Evolutionary conservation across 2,329 filamentous ascomycete genomes (phyloP).

Genomic region (Pseudocercospora crystallina): DNA sequence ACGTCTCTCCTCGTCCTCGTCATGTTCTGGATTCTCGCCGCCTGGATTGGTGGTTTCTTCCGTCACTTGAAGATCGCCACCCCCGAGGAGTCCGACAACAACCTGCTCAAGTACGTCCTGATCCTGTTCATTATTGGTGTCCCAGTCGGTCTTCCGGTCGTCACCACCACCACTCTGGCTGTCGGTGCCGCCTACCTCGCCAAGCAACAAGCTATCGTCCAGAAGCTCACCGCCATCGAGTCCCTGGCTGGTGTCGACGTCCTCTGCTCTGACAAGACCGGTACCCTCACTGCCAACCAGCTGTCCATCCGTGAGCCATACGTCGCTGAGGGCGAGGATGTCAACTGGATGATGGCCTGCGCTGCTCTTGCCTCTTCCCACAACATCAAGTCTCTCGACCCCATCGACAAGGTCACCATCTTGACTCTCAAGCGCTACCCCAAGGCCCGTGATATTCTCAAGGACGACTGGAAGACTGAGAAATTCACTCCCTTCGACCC

Average conservation of each 20-base stretch:
- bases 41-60: slow-evolving; percentile 80
- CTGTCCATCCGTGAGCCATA: slow-evolving; percentile 75
- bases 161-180: slow-evolving; percentile 74
- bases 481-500: slow-evolving; percentile 78
- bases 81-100: slow-evolving; percentile 58
- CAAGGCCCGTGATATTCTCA: slow-evolving; percentile 73
- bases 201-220: slow-evolving; percentile 75
- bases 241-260: slow-evolving; percentile 74
- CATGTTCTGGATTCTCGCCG: slow-evolving; percentile 72
- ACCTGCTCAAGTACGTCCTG: slow-evolving; percentile 66
- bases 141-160: slow-evolving; percentile 75
- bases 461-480: slow-evolving; percentile 72
- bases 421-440: slow-evolving; percentile 74
- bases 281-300: slow-evolving; percentile 74
- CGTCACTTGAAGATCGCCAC: slow-evolving; percentile 65
- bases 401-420: slow-evolving; percentile 77
- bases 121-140: slow-evolving; percentile 76
- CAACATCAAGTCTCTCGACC: slow-evolving; percentile 75
- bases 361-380: slow-evolving; percentile 75
- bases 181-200: slow-evolving; percentile 76
- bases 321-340: slow-evolving; percentile 72
- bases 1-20: slow-evolving; percentile 72
- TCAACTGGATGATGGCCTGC: slow-evolving; percentile 84
- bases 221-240: slow-evolving; percentile 77
- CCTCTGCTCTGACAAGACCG: slow-evolving; percentile 79